phyloP scores from a whole-genome alignment of 2,329 filamentous ascomycete genomes.

The Proliferodiscus dingleyae region DNA sequence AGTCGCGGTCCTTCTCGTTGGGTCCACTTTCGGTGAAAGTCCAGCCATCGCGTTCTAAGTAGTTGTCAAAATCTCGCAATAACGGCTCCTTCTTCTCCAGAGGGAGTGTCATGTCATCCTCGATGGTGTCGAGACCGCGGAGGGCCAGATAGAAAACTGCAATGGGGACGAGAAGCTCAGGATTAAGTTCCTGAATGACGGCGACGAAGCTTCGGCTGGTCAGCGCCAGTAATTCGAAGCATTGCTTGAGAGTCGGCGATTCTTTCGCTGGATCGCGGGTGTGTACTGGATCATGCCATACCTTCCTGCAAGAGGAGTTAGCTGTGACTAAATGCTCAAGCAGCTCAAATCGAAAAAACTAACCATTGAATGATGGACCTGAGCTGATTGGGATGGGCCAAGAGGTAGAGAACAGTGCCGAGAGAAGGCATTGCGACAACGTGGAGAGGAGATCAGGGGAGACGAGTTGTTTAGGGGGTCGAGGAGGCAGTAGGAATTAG shows the following conservation, averaged over 20 bases:
- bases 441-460: not conserved
- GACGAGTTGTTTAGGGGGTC: not conserved
- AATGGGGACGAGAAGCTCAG: conserved; percentile 84
- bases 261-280: conserved; percentile 74
- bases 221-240: conserved; percentile 79
- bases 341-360: not conserved
- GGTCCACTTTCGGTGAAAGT: conserved; percentile 80
- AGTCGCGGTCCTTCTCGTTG: conserved; percentile 88
- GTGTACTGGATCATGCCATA: conserved; percentile 95
- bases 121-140: conserved; percentile 92
- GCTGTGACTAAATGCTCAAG: not conserved
- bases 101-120: conserved; percentile 94
- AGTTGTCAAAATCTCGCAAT: conserved; percentile 73
- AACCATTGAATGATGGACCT: conserved; percentile 88
- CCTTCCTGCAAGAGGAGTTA: conserved; percentile 59
- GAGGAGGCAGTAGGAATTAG: no score
- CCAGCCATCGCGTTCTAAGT: conserved; percentile 82
- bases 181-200: conserved; percentile 93
- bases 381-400: conserved; percentile 71
- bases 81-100: conserved; percentile 79
- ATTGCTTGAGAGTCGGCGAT: conserved; percentile 66
- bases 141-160: conserved; percentile 90
- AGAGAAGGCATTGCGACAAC: conserved; percentile 48
- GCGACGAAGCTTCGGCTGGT: conserved; percentile 91
- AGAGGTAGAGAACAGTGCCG: conserved; percentile 60